Evolutionary conservation across 2,329 filamentous ascomycete genomes (phyloP).

Genomic region (Didymellaceae sp.): DNA sequence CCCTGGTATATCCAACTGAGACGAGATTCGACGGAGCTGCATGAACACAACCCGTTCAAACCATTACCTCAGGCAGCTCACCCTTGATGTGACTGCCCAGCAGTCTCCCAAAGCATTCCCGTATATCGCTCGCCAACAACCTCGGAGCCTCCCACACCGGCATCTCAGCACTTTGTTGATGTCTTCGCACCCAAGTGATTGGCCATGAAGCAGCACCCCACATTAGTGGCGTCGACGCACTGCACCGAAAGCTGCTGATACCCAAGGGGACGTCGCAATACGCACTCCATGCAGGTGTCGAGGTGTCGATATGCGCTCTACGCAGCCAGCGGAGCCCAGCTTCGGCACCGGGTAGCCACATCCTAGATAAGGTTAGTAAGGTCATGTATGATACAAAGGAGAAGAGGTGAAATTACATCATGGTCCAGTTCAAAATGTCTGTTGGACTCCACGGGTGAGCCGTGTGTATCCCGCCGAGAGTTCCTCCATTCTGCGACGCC

Average conservation of each 20-base stretch:
- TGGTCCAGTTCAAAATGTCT: constrained; percentile 62
- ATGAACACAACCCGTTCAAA: too few relatives aligned
- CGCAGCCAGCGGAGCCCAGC: constrained; percentile 52
- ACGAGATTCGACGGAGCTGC: too few relatives aligned
- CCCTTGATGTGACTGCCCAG: background rate
- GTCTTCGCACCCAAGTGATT: constrained; percentile 47
- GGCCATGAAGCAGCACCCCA: constrained; percentile 50
- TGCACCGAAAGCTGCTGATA: constrained; percentile 48
- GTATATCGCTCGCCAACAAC: constrained; percentile 50
- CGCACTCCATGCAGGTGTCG: constrained; percentile 15
- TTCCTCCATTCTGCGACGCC: background rate
- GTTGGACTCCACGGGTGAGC: constrained; percentile 42
- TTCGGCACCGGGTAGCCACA: constrained; percentile 23
- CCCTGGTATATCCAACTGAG: too few relatives aligned
- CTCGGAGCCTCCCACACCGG: constrained; percentile 52
- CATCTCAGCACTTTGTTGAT: constrained; percentile 41
- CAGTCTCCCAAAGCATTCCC: constrained; percentile 47
- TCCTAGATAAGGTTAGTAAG: constrained; percentile 3
- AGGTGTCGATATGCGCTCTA: constrained; percentile 42
- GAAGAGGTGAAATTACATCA: constrained; percentile 51
- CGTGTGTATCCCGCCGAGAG: background rate
- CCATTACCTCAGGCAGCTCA: background rate
- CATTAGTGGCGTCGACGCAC: constrained; percentile 39
- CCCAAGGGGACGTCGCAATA: constrained; percentile 47
- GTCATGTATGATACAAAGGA: background rate